Conservation (phyloP, 1,139 yeast genomes). For the Suhomyces yuchorum region DNA sequence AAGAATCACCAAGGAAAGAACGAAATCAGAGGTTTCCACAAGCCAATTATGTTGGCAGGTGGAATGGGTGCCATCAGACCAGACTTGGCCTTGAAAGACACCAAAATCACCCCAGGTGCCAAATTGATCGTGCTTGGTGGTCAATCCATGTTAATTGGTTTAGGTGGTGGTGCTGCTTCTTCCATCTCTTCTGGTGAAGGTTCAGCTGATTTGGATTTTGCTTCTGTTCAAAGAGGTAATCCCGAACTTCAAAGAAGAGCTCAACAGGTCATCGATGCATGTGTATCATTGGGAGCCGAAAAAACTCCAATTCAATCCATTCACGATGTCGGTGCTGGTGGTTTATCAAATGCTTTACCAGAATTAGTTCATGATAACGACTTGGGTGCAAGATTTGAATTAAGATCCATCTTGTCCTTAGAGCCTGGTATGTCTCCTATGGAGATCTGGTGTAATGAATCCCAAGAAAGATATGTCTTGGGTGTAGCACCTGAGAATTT, state of each 20-base stretch:
- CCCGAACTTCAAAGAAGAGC: constrained; percentile 99
- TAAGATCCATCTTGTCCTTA: constrained; percentile 84
- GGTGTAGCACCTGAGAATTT: constrained; percentile 87
- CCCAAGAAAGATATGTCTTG: constrained; percentile 95
- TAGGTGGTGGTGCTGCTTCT: constrained; percentile 99
- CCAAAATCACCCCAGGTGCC: constrained; percentile 89
- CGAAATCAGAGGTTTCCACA: constrained; percentile 94
- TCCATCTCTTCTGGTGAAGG: constrained; percentile 95
- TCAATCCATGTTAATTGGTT: constrained; percentile 97
- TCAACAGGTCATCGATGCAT: constrained; percentile 94
- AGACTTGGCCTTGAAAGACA: constrained; percentile 83
- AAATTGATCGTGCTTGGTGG: constrained; percentile 95
- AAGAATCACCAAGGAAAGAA: constrained; percentile 58
- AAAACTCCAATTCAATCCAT: constrained; percentile 88
- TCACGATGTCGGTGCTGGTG: constrained; percentile 99
- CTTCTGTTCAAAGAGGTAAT: constrained; percentile 98
- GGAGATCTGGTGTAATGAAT: constrained; percentile 99
- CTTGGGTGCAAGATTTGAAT: constrained; percentile 89
- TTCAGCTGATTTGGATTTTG: constrained; percentile 92
- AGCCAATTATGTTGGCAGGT: constrained; percentile 99
- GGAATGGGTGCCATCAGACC: constrained; percentile 98
- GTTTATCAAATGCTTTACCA: constrained; percentile 94
- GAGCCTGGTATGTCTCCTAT: constrained; percentile 99
- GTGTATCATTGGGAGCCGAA: constrained; percentile 76
- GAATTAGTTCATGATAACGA: constrained; percentile 97